Percentiles rank a stretch among this genome's conserved stretches.
These are phyloP conservation scores for Apostasia ramifera DNA, from an alignment of 106 monocot species.

Conservation along the genomic window DNA sequence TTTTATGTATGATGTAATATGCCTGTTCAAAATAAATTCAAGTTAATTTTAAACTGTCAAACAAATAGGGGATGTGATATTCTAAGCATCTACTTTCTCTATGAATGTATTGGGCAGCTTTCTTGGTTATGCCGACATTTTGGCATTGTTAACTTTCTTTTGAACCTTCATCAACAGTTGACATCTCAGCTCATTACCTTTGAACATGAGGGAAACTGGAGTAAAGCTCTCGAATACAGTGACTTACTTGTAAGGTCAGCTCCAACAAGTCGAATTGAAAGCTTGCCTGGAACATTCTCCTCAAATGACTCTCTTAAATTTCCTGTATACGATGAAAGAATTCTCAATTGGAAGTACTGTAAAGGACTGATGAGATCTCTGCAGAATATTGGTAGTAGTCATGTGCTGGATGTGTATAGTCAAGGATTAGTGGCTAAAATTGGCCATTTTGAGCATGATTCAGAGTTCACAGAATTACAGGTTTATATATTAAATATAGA, in stretches of 20 bases:
- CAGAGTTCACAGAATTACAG: constrained; percentile 82
- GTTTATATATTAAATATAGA: constrained; percentile 15
- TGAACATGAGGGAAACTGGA: constrained; percentile 98
- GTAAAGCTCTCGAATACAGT: constrained; percentile 80
- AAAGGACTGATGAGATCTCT: constrained; percentile 90
- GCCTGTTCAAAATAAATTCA: too few relatives aligned
- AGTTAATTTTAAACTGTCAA: too few relatives aligned
- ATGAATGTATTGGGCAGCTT: too few relatives aligned
- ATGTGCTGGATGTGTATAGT: constrained; percentile 76
- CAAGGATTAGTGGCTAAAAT: constrained; percentile 62
- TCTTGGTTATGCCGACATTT: too few relatives aligned
- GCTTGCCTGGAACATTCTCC: constrained; percentile 17
- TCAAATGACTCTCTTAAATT: constrained; percentile 1
- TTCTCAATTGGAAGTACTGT: constrained; percentile 45
- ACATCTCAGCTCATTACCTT: constrained; percentile 74
- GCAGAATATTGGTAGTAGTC: constrained; percentile 89
- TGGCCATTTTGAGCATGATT: constrained; percentile 50
- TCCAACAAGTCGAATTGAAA: constrained; percentile 8
- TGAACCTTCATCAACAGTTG: constrained; percentile 43
- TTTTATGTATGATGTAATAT: too few relatives aligned
- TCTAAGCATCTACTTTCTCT: too few relatives aligned
- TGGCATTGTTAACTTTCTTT: background rate
- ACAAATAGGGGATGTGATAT: too few relatives aligned
- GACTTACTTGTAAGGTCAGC: constrained; percentile 79
- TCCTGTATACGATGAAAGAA: constrained; percentile 17